Evolutionary conservation across 495 filamentous ascomycete species (phyloP).

Genomic region (Entonaema liquescens): DNA sequence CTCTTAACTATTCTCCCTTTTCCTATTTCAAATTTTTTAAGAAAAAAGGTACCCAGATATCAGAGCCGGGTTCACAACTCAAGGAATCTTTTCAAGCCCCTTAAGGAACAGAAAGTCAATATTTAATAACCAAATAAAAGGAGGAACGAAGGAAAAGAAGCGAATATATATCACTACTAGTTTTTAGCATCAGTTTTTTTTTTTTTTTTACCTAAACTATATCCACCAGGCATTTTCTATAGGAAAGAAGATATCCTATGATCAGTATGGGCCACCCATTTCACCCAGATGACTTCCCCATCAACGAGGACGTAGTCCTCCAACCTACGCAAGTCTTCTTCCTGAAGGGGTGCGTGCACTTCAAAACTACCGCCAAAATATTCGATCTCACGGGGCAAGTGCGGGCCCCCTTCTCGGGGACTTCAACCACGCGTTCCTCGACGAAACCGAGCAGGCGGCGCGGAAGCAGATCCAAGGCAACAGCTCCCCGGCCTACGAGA

Average conservation of each 20-base stretch:
- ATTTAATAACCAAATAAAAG: no score
- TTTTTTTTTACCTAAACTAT: no score
- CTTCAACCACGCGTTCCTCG: slow-evolving; percentile 44
- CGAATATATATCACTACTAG: no score
- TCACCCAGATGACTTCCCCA: slow-evolving; percentile 46
- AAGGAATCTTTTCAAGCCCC: neutral
- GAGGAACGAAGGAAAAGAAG: no score
- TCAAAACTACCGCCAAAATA: slow-evolving; percentile 42
- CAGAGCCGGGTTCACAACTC: neutral
- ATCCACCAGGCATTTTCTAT: neutral
- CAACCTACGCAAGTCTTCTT: slow-evolving; percentile 36
- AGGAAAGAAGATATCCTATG: neutral
- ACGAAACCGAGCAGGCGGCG: slow-evolving; percentile 31
- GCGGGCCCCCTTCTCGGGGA: slow-evolving; percentile 28
- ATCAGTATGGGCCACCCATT: slow-evolving; percentile 43
- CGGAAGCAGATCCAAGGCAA: slow-evolving; percentile 1
- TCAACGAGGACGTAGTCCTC: slow-evolving; percentile 38
- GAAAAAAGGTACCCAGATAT: neutral
- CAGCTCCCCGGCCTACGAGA: slow-evolving; percentile 28
- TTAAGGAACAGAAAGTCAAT: no score
- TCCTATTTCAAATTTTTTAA: neutral
- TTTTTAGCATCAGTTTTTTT: no score
- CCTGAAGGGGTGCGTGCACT: slow-evolving; percentile 44
- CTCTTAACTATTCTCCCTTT: neutral
- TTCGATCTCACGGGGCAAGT: slow-evolving; percentile 30